A percentile compares a stretch with the other conserved stretches of the same genome.
These are phyloP conservation scores for Naganishia randhawae DNA, from an alignment of 768 basidiomycete species.

Conservation along the genomic window DNA sequence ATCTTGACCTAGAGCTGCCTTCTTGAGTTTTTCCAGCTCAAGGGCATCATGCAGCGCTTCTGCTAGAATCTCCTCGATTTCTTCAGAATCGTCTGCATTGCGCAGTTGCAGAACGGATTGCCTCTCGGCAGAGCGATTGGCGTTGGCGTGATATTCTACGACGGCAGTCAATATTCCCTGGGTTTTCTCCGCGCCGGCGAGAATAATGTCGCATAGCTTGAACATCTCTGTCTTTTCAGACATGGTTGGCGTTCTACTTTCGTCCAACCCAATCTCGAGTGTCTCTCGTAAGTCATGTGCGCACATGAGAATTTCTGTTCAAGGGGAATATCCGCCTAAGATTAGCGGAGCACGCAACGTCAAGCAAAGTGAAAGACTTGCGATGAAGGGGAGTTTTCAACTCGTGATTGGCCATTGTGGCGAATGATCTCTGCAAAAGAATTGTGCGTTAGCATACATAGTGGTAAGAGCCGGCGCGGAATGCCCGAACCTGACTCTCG, in stretches of 20 bases:
- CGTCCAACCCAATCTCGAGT: conserved; percentile 7
- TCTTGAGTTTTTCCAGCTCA: conserved; percentile 33
- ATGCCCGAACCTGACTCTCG: conserved; percentile 34
- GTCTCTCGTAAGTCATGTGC: conserved; percentile 15
- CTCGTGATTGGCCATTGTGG: conserved; percentile 45
- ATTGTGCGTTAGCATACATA: conserved; percentile 21
- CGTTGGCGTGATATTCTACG: conserved; percentile 46
- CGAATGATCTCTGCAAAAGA: conserved; percentile 43
- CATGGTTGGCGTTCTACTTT: not conserved
- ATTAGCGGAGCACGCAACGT: not conserved
- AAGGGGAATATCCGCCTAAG: not conserved
- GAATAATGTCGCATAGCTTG: conserved; percentile 8
- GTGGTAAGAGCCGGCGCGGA: not conserved
- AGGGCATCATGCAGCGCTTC: conserved; percentile 36
- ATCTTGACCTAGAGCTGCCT: conserved; percentile 33
- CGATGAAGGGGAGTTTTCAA: conserved; percentile 47
- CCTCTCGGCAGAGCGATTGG: conserved; percentile 18
- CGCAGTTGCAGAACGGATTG: not conserved
- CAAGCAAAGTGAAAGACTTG: not conserved
- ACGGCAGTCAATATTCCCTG: conserved; percentile 32
- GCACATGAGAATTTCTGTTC: conserved; percentile 14
- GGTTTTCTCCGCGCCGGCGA: conserved; percentile 6
- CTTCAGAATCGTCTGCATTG: not conserved
- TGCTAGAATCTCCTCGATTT: conserved; percentile 37
- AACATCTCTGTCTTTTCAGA: conserved; percentile 16